Percentiles rank a stretch among this genome's conserved stretches.
These are phyloP conservation scores for Lodderomyces oxycetoniae DNA, from an alignment of 1,139 yeast species.

Conservation along the genomic window DNA sequence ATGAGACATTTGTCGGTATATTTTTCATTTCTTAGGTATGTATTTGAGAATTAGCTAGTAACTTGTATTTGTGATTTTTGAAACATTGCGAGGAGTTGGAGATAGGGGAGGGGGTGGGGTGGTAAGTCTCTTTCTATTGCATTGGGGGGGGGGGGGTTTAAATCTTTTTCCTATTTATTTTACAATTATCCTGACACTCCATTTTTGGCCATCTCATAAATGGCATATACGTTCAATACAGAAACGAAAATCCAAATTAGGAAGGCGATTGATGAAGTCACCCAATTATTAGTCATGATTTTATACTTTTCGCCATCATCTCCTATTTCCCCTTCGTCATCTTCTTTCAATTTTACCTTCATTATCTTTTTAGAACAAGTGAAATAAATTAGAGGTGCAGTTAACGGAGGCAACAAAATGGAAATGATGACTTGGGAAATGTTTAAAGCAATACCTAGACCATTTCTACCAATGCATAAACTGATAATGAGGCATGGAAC, in stretches of 20 bases:
- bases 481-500: slow-evolving; percentile 68
- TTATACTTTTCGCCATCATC: slow-evolving; percentile 21
- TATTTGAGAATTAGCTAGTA: too few species aligned
- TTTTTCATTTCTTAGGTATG: too few species aligned
- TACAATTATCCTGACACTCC: slow-evolving; percentile 25
- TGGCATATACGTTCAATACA: slow-evolving; percentile 63
- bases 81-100: too few species aligned
- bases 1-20: too few species aligned
- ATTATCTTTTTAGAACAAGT: slow-evolving; percentile 61
- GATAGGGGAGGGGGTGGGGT: too few species aligned
- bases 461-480: slow-evolving; percentile 57
- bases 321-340: slow-evolving; percentile 10
- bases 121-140: slow-evolving; percentile 4
- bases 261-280: slow-evolving; percentile 42
- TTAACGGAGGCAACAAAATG: slow-evolving; percentile 64
- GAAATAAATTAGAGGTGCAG: slow-evolving; percentile 74
- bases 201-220: slow-evolving; percentile 53
- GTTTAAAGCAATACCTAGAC: slow-evolving; percentile 60
- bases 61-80: too few species aligned
- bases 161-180: too few species aligned
- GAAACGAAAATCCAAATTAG: slow-evolving; percentile 63
- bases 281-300: slow-evolving; percentile 61
- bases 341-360: slow-evolving; percentile 41
- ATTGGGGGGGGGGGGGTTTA: too few species aligned
- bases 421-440: slow-evolving; percentile 76